Percentiles rank a stretch among this genome's conserved stretches.
phyloP scores from a whole-genome alignment of 2,329 filamentous ascomycete species.

The Leptographium galeiforme region DNA sequence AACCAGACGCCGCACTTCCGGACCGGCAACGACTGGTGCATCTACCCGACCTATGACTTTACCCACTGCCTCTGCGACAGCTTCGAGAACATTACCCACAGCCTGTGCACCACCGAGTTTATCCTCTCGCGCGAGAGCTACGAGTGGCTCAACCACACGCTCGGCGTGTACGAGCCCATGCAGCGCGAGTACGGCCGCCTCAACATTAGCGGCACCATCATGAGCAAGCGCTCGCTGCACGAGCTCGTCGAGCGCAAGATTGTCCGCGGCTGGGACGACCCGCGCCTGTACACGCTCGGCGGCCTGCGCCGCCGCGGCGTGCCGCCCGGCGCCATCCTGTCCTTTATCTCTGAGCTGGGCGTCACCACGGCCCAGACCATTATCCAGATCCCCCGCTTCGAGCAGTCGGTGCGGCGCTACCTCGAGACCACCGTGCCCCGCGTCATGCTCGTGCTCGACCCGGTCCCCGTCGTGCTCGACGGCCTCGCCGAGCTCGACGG shows the following conservation, averaged over 20 bases:
- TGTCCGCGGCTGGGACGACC: slow-evolving; percentile 84
- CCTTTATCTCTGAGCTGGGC: slow-evolving; percentile 82
- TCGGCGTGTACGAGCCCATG: slow-evolving; percentile 83
- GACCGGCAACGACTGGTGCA: slow-evolving; percentile 74
- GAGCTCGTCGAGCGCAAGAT: slow-evolving; percentile 65
- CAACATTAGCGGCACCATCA: slow-evolving; percentile 70
- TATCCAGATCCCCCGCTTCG: slow-evolving; percentile 72
- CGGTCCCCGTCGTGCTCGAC: slow-evolving; percentile 69
- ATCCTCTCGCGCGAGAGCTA: slow-evolving; percentile 75
- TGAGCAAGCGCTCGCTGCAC: slow-evolving; percentile 75
- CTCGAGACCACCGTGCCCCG: slow-evolving; percentile 80
- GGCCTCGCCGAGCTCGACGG: slow-evolving; percentile 56
- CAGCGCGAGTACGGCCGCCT: slow-evolving; percentile 65
- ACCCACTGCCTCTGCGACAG: slow-evolving; percentile 85
- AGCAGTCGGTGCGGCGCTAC: slow-evolving; percentile 72
- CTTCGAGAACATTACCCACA: slow-evolving; percentile 84
- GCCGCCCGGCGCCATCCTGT: slow-evolving; percentile 75
- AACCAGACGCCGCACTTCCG: slow-evolving; percentile 58
- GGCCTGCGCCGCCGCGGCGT: slow-evolving; percentile 73
- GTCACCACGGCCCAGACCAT: slow-evolving; percentile 71
- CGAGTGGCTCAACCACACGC: slow-evolving; percentile 70
- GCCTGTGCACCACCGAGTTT: slow-evolving; percentile 81
- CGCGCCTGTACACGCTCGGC: slow-evolving; percentile 76
- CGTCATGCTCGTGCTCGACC: slow-evolving; percentile 80
- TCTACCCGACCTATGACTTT: slow-evolving; percentile 93